Evolutionary conservation across 2,329 filamentous ascomycete species (phyloP).

Genomic region (Myriosclerotinia scirpicola): DNA sequence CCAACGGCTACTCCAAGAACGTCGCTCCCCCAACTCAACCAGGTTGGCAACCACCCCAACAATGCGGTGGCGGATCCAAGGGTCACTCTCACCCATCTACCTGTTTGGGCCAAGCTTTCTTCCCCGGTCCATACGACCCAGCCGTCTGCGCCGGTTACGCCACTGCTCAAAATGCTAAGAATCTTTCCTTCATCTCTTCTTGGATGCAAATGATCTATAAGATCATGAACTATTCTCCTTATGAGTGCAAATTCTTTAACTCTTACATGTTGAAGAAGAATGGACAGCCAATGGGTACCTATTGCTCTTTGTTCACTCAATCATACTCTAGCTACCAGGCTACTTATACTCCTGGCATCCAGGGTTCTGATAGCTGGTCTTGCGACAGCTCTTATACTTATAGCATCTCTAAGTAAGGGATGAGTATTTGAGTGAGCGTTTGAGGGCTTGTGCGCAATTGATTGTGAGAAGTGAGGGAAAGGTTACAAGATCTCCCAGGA

Average conservation of each 20-base stretch:
- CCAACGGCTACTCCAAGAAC: constrained; percentile 43
- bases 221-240: constrained; percentile 23
- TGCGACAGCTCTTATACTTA: constrained; percentile 18
- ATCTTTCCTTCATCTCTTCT: constrained; percentile 4
- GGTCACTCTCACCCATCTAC: constrained; percentile 30
- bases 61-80: constrained; percentile 25
- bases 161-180: constrained; percentile 27
- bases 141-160: constrained; percentile 29
- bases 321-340: background rate
- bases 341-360: constrained; percentile 1
- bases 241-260: constrained; percentile 42
- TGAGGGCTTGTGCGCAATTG: too few relatives aligned
- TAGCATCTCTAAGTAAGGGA: background rate
- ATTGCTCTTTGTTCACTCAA: constrained; percentile 43
- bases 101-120: constrained; percentile 30
- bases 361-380: background rate
- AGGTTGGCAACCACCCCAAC: constrained; percentile 27
- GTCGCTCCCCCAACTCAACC: constrained; percentile 21
- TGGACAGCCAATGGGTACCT: constrained; percentile 41
- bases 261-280: constrained; percentile 45
- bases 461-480: too few relatives aligned
- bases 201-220: constrained; percentile 15
- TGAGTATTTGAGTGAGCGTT: background rate
- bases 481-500: too few relatives aligned
- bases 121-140: constrained; percentile 32